Percentiles rank a stretch among this genome's conserved stretches.
These are phyloP conservation scores for Nakaseomyces bracarensis DNA, from an alignment of 1,139 yeast genomes.

Conservation along the genomic window DNA sequence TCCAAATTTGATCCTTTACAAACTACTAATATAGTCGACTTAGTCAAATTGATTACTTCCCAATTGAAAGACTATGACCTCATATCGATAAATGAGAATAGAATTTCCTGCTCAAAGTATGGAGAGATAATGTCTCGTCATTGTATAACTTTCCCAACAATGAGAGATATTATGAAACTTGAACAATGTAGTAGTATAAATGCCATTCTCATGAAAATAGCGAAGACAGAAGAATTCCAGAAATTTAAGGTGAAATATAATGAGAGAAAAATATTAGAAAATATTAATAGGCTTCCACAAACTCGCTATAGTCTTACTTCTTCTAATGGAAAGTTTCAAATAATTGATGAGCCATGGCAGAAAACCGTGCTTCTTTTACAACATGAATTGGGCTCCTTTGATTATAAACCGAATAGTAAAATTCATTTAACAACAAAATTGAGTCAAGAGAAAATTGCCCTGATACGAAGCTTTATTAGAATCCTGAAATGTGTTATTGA, in stretches of 20 bases:
- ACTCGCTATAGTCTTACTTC: constrained; percentile 32
- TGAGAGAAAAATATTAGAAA: constrained; percentile 39
- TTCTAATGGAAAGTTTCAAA: constrained; percentile 22
- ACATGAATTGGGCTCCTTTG: constrained; percentile 42
- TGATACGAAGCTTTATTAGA: constrained; percentile 37
- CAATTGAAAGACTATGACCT: constrained; percentile 18
- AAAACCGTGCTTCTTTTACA: constrained; percentile 38
- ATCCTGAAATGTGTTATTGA: constrained; percentile 39
- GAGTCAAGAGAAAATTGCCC: constrained; percentile 36
- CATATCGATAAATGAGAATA: constrained; percentile 27
- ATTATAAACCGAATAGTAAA: constrained; percentile 37
- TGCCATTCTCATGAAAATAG: constrained; percentile 30
- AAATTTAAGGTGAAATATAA: constrained; percentile 36
- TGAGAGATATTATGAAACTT: constrained; percentile 32
- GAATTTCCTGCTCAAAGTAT: constrained; percentile 24
- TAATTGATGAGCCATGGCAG: constrained; percentile 25
- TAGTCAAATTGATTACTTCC: constrained; percentile 19
- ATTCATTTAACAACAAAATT: constrained; percentile 36
- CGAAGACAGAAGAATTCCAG: constrained; percentile 37
- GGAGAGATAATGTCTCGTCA: constrained; percentile 36
- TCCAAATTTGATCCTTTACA: constrained; percentile 28
- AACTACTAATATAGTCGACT: constrained; percentile 31
- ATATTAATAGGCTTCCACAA: constrained; percentile 36
- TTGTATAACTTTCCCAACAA: constrained; percentile 38
- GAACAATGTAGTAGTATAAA: constrained; percentile 15